Percentiles rank a stretch among this genome's conserved stretches.
Evolutionary conservation across 345 rosid genomes (phyloP).

Genomic region (Eucalyptus sp.): DNA sequence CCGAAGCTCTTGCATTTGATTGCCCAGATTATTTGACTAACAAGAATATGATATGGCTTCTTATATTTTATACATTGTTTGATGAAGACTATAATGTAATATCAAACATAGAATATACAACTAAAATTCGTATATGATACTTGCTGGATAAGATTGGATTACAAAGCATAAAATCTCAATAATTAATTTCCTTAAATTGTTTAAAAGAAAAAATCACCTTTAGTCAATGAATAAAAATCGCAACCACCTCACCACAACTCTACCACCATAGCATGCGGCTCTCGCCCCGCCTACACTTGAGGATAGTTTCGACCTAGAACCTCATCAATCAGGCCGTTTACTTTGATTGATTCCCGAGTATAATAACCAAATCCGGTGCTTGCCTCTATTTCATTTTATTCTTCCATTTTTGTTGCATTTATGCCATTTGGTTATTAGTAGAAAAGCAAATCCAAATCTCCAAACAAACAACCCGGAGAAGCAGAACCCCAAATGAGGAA

Average conservation of each 20-base stretch:
- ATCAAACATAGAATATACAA: background rate
- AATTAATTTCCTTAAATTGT: no score
- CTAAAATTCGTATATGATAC: background rate
- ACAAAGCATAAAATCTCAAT: background rate
- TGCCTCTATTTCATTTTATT: background rate
- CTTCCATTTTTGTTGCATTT: background rate
- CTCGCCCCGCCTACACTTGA: background rate
- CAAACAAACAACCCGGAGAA: background rate
- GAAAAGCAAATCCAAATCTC: background rate
- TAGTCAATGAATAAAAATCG: background rate
- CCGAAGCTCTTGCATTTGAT: background rate
- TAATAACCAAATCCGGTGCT: background rate
- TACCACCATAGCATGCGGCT: background rate
- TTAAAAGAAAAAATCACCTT: background rate
- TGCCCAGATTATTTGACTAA: background rate
- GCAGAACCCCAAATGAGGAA: background rate
- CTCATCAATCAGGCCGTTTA: background rate
- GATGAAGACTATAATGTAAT: background rate
- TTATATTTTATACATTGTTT: background rate
- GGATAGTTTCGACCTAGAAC: background rate
- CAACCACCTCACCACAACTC: background rate
- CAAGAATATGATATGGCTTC: background rate
- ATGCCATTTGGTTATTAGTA: background rate
- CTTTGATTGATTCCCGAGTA: background rate
- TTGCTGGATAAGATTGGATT: background rate